Percentiles rank a stretch among this genome's conserved stretches.
These are phyloP conservation scores for Geotrichum candidum DNA, from an alignment of 1,139 yeast genomes.

Conservation along the genomic window DNA sequence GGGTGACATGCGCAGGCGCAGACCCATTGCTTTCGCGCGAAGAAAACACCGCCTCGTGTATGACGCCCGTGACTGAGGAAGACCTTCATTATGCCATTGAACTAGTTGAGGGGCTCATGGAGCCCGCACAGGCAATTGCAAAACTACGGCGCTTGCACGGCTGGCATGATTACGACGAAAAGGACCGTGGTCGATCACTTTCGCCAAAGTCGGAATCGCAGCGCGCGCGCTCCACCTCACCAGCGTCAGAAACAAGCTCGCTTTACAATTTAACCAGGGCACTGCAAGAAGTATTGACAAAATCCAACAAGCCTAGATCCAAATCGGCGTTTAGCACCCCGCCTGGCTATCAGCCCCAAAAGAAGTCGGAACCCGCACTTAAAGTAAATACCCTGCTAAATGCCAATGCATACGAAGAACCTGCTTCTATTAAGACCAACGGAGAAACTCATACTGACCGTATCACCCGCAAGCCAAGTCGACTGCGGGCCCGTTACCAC, in stretches of 20 bases:
- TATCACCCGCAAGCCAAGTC: not conserved
- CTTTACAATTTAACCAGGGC: conserved; percentile 31
- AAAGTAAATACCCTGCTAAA: not conserved
- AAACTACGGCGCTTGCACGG: conserved; percentile 30
- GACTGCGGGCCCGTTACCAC: not conserved
- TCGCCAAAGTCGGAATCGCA: not conserved
- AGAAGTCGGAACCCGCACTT: not conserved
- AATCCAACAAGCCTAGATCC: not conserved
- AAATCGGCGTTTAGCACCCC: not conserved
- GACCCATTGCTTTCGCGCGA: conserved; percentile 35
- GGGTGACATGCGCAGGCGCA: conserved; percentile 45
- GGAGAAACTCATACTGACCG: not conserved
- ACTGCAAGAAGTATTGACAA: conserved; percentile 28
- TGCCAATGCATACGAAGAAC: not conserved
- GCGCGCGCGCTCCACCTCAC: conserved; percentile 5
- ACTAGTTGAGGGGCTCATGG: conserved; percentile 28
- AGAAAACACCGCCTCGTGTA: conserved; percentile 35
- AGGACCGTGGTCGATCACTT: conserved; percentile 1
- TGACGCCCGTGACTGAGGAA: conserved; percentile 37
- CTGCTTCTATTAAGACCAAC: not conserved
- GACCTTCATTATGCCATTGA: conserved; percentile 38
- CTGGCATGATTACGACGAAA: conserved; percentile 24
- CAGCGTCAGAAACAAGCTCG: conserved; percentile 21
- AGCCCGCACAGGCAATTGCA: conserved; percentile 27
- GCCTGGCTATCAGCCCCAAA: not conserved